These are phyloP conservation scores for Rhexocercosporidium sp. DNA, from an alignment of 2,329 filamentous ascomycete genomes.

Conservation along the genomic window DNA sequence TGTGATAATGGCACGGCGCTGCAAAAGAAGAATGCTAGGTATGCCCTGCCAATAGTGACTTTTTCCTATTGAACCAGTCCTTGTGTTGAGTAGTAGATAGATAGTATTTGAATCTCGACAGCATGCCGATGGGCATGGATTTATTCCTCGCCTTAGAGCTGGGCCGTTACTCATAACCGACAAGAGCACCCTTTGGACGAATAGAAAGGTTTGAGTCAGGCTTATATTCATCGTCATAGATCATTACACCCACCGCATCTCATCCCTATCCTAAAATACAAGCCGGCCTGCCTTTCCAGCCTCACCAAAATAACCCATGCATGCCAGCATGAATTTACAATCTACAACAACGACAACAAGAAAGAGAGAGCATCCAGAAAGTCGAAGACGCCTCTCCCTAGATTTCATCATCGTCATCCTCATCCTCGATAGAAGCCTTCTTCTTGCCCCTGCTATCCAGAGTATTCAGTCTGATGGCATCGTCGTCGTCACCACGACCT, in stretches of 20 bases:
- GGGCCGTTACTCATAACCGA: too few species aligned
- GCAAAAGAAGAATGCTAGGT: too few species aligned
- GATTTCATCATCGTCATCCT: conserved; percentile 57
- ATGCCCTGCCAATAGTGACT: too few species aligned
- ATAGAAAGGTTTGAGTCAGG: not conserved
- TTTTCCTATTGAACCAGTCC: too few species aligned
- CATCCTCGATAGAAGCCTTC: conserved; percentile 44
- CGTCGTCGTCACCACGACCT: conserved; percentile 48
- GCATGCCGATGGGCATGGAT: too few species aligned
- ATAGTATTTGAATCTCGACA: too few species aligned
- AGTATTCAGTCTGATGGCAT: conserved; percentile 62
- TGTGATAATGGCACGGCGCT: too few species aligned
- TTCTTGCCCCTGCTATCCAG: conserved; percentile 65
- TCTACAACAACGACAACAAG: conserved; percentile 1
- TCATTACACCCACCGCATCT: not conserved
- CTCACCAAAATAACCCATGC: conserved; percentile 2
- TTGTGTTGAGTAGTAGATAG: too few species aligned
- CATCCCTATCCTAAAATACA: conserved; percentile 8
- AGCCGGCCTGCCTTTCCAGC: not conserved
- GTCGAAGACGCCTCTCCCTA: conserved; percentile 16
- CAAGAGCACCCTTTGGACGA: not conserved
- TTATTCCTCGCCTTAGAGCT: too few species aligned
- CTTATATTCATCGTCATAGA: conserved; percentile 10
- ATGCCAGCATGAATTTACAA: conserved; percentile 5
- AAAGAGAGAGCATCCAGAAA: not conserved